Conservation (phyloP, 768 basidiomycete species). For the Cantharellus cinnabarinus region DNA sequence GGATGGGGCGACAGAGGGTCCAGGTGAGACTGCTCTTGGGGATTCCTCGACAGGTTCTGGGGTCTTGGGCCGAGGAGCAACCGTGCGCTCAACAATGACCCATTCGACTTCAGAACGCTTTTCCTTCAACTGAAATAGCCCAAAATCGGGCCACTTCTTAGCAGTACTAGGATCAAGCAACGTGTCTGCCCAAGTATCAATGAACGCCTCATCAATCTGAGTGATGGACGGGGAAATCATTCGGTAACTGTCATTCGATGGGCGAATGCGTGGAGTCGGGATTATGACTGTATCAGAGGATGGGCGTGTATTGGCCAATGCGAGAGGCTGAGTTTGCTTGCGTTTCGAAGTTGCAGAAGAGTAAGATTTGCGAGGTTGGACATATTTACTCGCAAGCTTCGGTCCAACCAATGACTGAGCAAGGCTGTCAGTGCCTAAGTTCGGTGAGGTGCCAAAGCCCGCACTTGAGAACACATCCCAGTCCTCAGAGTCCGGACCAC, state of each 20-base stretch:
- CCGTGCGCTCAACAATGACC: neutral
- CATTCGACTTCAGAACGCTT: neutral
- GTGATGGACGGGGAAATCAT: neutral
- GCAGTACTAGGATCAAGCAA: constrained; percentile 42
- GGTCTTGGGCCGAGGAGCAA: neutral
- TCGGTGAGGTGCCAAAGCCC: constrained; percentile 25
- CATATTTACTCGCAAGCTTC: neutral
- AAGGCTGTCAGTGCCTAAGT: neutral
- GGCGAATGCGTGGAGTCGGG: neutral
- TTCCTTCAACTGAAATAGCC: constrained; percentile 44
- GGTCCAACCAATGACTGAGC: neutral
- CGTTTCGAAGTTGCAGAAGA: neutral
- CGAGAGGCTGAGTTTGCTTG: neutral
- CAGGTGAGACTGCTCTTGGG: neutral
- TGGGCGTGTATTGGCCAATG: neutral
- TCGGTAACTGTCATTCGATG: neutral
- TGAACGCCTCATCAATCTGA: constrained; percentile 57
- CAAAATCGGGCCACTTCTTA: constrained; percentile 41
- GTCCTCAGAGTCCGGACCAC: constrained; percentile 18
- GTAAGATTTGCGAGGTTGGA: neutral
- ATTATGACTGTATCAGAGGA: neutral
- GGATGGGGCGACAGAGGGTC: neutral
- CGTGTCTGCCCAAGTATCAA: constrained; percentile 67
- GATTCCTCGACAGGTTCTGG: neutral
- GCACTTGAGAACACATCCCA: constrained; percentile 50